Percentiles rank a stretch among this genome's conserved stretches.
These are phyloP conservation scores for Pisolithus sp. DNA, from an alignment of 768 basidiomycete species.

Conservation along the genomic window DNA sequence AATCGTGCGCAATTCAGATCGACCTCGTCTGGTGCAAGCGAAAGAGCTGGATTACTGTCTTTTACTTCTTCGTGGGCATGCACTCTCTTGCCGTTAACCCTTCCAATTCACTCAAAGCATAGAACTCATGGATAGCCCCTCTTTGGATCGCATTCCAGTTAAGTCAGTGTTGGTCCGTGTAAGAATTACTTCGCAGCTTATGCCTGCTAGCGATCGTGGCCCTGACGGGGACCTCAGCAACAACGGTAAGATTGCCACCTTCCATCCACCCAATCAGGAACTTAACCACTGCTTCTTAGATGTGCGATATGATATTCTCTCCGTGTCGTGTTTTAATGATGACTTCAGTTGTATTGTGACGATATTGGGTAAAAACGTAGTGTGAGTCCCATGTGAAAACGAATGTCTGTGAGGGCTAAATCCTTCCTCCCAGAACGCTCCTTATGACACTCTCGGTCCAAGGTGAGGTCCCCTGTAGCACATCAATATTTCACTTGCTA, in stretches of 20 bases:
- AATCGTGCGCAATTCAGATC: not conserved
- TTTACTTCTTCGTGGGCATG: slow-evolving; percentile 8
- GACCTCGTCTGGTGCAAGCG: slow-evolving; percentile 8
- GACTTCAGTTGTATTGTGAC: slow-evolving; percentile 3
- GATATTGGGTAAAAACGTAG: slow-evolving; percentile 2
- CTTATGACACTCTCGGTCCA: slow-evolving; percentile 9
- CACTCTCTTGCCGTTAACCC: not conserved
- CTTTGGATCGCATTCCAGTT: slow-evolving; percentile 4
- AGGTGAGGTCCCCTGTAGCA: not conserved
- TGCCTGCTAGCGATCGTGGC: not conserved
- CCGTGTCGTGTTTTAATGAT: not conserved
- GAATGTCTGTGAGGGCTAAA: not conserved
- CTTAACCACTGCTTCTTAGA: not conserved
- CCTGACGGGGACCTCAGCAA: not conserved
- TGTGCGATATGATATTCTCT: not conserved
- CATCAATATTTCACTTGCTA: not conserved
- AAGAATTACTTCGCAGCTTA: not conserved
- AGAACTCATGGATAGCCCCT: slow-evolving; percentile 6
- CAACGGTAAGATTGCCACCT: not conserved
- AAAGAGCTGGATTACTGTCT: slow-evolving; percentile 7
- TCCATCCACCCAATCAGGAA: not conserved
- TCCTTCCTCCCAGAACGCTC: slow-evolving; percentile 4
- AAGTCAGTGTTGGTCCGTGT: not conserved
- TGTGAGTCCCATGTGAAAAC: not conserved
- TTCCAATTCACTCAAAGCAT: not conserved